These are phyloP conservation scores for Pythium volutum DNA, from an alignment of 352 stramenopile species.

Conservation along the genomic window DNA sequence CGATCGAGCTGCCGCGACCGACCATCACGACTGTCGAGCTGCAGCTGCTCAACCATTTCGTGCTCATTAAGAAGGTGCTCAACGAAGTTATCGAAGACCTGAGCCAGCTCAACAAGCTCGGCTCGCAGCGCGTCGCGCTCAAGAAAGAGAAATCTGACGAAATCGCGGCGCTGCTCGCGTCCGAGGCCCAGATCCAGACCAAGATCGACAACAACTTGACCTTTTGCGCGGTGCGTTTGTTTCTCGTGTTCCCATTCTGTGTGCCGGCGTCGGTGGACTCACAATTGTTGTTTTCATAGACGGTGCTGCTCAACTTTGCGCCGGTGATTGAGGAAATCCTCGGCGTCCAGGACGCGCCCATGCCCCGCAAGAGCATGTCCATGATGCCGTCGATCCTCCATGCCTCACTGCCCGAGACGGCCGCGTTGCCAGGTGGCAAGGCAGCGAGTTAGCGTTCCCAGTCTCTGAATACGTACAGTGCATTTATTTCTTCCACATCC, in stretches of 20 bases:
- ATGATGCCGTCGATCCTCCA: slow-evolving; percentile 12
- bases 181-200: slow-evolving; percentile 14
- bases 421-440: too few relatives aligned
- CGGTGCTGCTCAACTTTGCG: slow-evolving; percentile 22
- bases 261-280: neutral
- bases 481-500: too few relatives aligned
- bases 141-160: slow-evolving; percentile 11
- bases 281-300: slow-evolving; percentile 1
- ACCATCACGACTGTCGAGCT: slow-evolving; percentile 23
- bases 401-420: too few relatives aligned
- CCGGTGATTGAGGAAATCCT: slow-evolving; percentile 23
- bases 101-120: slow-evolving; percentile 37
- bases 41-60: slow-evolving; percentile 44
- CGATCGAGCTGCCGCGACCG: neutral
- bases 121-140: slow-evolving; percentile 26
- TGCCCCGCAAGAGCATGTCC: neutral
- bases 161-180: neutral
- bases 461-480: too few relatives aligned
- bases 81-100: slow-evolving; percentile 45
- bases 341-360: slow-evolving; percentile 2
- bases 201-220: slow-evolving; percentile 18
- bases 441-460: too few relatives aligned
- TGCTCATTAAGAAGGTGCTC: slow-evolving; percentile 42
- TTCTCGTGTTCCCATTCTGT: neutral
- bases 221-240: slow-evolving; percentile 18